Conservation (phyloP, 129 eudicot species). For the Escallonia herrerae region DNA sequence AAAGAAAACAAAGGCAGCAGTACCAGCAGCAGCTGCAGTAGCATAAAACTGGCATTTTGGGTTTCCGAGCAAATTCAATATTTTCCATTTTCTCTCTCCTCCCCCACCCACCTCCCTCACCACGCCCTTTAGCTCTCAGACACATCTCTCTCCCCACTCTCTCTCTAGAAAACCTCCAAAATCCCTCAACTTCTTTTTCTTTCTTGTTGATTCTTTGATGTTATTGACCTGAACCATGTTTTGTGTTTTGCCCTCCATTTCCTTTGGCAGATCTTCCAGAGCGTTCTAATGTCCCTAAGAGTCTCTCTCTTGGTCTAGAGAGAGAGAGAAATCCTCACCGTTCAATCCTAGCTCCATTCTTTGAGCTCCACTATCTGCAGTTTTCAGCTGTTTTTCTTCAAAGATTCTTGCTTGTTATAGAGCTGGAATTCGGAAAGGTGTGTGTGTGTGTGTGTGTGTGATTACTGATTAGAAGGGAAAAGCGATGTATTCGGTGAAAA, state of each 20-base stretch:
- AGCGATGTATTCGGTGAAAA: no score
- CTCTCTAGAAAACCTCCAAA: conserved; percentile 15
- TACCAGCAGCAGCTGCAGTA: conserved; percentile 17
- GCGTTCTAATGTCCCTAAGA: conserved; percentile 12
- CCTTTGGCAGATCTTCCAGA: neutral
- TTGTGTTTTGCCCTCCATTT: conserved; percentile 23
- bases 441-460: no score
- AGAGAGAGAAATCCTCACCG: conserved; percentile 22
- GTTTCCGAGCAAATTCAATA: conserved; percentile 36
- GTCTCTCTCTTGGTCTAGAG: conserved; percentile 22
- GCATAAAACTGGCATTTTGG: conserved; percentile 47
- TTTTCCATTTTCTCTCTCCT: conserved; percentile 2
- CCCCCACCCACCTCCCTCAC: conserved; percentile 4
- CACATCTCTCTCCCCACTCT: conserved; percentile 18
- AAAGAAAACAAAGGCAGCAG: conserved; percentile 4
- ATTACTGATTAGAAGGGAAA: no score
- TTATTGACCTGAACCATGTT: conserved; percentile 3
- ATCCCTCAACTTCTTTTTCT: neutral
- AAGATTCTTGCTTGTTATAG: neutral
- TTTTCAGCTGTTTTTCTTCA: neutral
- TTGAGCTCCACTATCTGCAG: neutral
- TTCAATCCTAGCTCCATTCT: neutral
- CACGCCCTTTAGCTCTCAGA: conserved; percentile 14
- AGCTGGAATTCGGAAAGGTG: no score
- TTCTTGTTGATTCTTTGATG: neutral